Percentiles rank a stretch among this genome's conserved stretches.
These are phyloP conservation scores for Fusarium multiceps DNA, from an alignment of 2,329 filamentous ascomycete genomes.

Conservation along the genomic window DNA sequence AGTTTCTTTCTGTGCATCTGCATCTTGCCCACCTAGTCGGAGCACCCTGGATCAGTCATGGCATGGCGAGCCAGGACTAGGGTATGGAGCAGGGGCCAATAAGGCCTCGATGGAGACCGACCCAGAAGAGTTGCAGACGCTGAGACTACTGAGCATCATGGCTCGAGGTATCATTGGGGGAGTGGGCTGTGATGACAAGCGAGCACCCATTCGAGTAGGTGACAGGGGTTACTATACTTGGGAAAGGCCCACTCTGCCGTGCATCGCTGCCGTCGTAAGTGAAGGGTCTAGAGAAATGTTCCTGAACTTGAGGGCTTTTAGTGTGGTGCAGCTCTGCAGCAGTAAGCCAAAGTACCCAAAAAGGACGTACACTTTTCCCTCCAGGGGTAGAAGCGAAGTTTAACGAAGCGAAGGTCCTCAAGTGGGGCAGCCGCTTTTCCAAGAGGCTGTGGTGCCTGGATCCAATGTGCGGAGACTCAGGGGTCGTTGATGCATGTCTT, in stretches of 20 bases:
- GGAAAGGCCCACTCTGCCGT: slow-evolving; percentile 34
- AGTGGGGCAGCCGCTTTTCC: slow-evolving; percentile 33
- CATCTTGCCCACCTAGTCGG: slow-evolving; percentile 44
- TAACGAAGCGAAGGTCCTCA: slow-evolving; percentile 35
- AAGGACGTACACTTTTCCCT: slow-evolving; percentile 28
- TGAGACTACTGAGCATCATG: slow-evolving; percentile 33
- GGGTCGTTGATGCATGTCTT: slow-evolving; percentile 39
- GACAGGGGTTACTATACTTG: slow-evolving; percentile 32
- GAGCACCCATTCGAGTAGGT: slow-evolving; percentile 33
- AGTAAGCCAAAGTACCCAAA: slow-evolving; percentile 27
- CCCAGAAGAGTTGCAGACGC: slow-evolving; percentile 33
- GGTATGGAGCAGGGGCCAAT: slow-evolving; percentile 40
- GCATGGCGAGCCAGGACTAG: slow-evolving; percentile 38
- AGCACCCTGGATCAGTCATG: slow-evolving; percentile 37
- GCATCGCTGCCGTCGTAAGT: slow-evolving; percentile 29
- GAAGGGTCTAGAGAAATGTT: slow-evolving; percentile 22
- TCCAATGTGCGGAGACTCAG: slow-evolving; percentile 23
- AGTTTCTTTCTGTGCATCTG: slow-evolving; percentile 37
- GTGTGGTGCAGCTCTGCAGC: slow-evolving; percentile 17
- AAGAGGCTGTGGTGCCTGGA: slow-evolving; percentile 1
- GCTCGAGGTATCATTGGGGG: slow-evolving; percentile 42
- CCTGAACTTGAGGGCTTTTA: slow-evolving; percentile 23
- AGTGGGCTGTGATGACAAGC: slow-evolving; percentile 41
- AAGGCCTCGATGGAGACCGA: slow-evolving; percentile 29
- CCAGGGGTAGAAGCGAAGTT: slow-evolving; percentile 42